Base-by-base conservation (phyloP, 2,329 filamentous ascomycete species). In the Capronia americana region DNA sequence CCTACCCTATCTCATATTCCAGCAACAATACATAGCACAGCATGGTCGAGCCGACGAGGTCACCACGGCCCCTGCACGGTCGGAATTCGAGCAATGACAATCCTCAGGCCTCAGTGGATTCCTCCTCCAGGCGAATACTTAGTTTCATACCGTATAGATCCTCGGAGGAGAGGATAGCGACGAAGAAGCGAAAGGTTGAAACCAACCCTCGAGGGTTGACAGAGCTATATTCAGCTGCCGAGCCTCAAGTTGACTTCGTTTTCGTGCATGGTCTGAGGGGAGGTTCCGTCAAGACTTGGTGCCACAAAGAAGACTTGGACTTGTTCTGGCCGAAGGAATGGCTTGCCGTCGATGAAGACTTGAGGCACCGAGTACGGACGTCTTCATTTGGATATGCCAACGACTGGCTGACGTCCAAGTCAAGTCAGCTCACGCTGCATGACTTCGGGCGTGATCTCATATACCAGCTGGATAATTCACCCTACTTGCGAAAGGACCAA, bases 261-360 rank as follows among this genome's bases (percentile, higher is more conserved):
- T 58, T 58, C 24, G 56, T 58, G 14, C 56, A 58, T 28, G 56
- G 56, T 28, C 34, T 58, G 17, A 24, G 56, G 11, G 56, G 56
- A 11, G 56, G 56, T 10, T 58, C 56, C 11, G 23, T 26, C n/a
- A 58, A 58, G 44, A 44, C 56, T 23, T 58, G 56, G 56, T 58
- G 32, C 23, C 4, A 58, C 4, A 30, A 26, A 12, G 20, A 28
- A 20, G n/a, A 44, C 34, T n/a, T 44, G 11, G 23, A 26, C 17
- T 28, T 44, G 23, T 58, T 58, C 34, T 58, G 56, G 56, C 56
- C 56, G 14, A 58, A 58, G 24, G 34, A 46, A 44, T 58, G 56
- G 56, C 26, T 58, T 20, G n/a, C 56, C 20, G 11, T 12, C 11
- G 56, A 58, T 20, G n/a, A 8, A 17, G 56, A 48, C n/a, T 28